Base-by-base conservation (phyloP, 2,329 filamentous ascomycete genomes). In the Epichloe glyceriae region DNA sequence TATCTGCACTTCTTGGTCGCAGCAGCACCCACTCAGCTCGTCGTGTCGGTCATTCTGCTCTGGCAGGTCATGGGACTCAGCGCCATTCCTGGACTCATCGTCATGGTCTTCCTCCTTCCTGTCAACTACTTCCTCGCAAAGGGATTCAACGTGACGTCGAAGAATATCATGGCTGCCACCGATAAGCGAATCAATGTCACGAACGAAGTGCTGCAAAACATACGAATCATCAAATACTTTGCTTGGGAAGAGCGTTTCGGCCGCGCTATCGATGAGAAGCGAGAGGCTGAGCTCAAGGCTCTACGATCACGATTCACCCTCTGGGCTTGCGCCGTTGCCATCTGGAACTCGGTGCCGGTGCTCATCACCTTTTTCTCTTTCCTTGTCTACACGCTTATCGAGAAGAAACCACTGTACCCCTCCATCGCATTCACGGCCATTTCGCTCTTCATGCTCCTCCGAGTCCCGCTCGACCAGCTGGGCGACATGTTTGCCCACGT, bases 401-500 rank as follows among this genome's bases (percentile, higher is more conserved):
- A 98, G 69, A 78, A 85, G 65, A 96, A 94, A 70, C 85, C 85
- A 19, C 72, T 98, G 50, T 85, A 93, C 49, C 91, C 93, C 0
- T 97, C 93, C 0, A 77, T 97, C 54, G 93, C 93, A 3, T 98
- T 98, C 68, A 96, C 93, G 2, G 89, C 93, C 38, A 83, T 98
- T 50, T 97, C 93, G 0, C 82, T 98, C 56, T 98, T 98, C 67
- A 90, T 90, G 64, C 81, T 98, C 40, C 81, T 98, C 14, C 84
- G 93, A 46, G 87, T 96, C 49, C 93, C 93, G 4, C 73, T 98
- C 44, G 93, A 98, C 65, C 91, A 97, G 69, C 77, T 98, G 50
- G 93, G 93, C 47, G 93, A 98, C 67, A 98, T 98, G 93, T 85
- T 97, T 62, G 93, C 93, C 11, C 93, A 97, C 69, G 90, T 98